Conservation (phyloP, 805 yeast genomes). For the Kazachstania viticola region DNA sequence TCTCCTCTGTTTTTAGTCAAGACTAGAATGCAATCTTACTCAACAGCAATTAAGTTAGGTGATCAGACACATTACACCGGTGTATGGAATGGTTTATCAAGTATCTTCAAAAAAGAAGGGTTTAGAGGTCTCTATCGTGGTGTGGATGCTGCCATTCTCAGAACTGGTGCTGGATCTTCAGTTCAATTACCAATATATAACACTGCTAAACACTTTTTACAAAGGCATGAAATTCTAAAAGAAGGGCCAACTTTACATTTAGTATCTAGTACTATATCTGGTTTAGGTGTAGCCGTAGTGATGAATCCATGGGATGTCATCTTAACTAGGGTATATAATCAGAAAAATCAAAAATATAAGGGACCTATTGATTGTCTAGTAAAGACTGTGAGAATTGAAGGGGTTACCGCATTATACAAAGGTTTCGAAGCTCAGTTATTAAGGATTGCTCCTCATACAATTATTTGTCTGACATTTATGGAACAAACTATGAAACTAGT, state of each 20-base stretch:
- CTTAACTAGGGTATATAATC: slow-evolving; percentile 89
- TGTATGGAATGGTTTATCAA: slow-evolving; percentile 52
- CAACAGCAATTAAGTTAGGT: slow-evolving; percentile 58
- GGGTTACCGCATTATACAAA: slow-evolving; percentile 79
- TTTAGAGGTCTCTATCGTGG: slow-evolving; percentile 81
- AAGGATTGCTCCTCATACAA: slow-evolving; percentile 92
- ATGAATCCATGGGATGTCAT: slow-evolving; percentile 98
- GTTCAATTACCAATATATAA: slow-evolving; percentile 90
- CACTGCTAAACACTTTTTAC: slow-evolving; percentile 53
- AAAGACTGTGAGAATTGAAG: slow-evolving; percentile 76
- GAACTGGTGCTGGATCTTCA: slow-evolving; percentile 94
- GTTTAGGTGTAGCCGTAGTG: slow-evolving; percentile 84
- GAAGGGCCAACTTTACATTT: slow-evolving; percentile 67
- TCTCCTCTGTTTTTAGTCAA: slow-evolving; percentile 88
- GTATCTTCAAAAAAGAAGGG: slow-evolving; percentile 60
- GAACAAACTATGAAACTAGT: slow-evolving; percentile 69
- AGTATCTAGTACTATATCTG: slow-evolving; percentile 63
- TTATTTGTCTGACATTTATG: slow-evolving; percentile 83
- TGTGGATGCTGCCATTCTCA: slow-evolving; percentile 83
- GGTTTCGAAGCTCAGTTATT: slow-evolving; percentile 90
- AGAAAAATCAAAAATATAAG: slow-evolving; percentile 72
- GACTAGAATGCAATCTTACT: slow-evolving; percentile 93
- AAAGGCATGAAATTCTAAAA: slow-evolving; percentile 38
- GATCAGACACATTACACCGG: slow-evolving; percentile 83
- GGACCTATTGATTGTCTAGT: slow-evolving; percentile 84